Percentiles rank a stretch among this genome's conserved stretches.
phyloP scores from a whole-genome alignment of 768 basidiomycete species.

The Boletus edulis region DNA sequence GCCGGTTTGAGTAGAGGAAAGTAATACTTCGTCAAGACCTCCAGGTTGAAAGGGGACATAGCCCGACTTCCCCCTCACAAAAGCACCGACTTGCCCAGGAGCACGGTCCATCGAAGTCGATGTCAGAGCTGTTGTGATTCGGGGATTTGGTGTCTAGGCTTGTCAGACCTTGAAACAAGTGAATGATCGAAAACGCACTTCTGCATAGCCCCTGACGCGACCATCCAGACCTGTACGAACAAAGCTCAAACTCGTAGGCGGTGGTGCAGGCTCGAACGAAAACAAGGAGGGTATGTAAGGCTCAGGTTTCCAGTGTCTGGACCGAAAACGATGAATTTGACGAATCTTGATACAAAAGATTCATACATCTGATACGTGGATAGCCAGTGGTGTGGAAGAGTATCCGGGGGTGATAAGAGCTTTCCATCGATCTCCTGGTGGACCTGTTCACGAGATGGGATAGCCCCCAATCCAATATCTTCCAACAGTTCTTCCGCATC shows the following conservation, averaged over 20 bases:
- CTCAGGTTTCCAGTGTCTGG: constrained; percentile 71
- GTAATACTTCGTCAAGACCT: constrained; percentile 70
- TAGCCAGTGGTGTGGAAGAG: constrained; percentile 70
- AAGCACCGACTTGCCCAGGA: constrained; percentile 73
- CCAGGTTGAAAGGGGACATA: constrained; percentile 95
- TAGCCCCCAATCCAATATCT: constrained; percentile 53
- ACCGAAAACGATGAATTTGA: constrained; percentile 9
- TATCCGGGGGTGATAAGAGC: constrained; percentile 66
- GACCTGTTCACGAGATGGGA: constrained; percentile 60
- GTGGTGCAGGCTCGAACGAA: constrained; percentile 61
- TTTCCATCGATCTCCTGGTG: constrained; percentile 71
- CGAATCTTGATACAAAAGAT: constrained; percentile 4
- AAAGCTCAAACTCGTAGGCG: constrained; percentile 72
- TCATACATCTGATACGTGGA: constrained; percentile 82
- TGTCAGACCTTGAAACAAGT: constrained; percentile 2
- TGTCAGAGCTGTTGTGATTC: constrained; percentile 65
- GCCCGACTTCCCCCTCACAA: constrained; percentile 92
- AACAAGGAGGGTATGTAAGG: constrained; percentile 64
- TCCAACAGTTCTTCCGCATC: constrained; percentile 46
- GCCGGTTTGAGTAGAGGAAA: constrained; percentile 28
- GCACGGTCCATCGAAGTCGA: constrained; percentile 86
- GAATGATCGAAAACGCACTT: constrained; percentile 46
- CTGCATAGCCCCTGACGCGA: constrained; percentile 74
- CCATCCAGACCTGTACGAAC: constrained; percentile 79
- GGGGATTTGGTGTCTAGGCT: constrained; percentile 52